Evolutionary conservation across 768 basidiomycete species (phyloP), one percentile per base, ranked within the genome.

Genomic region (Lentinula detonsa): DNA sequence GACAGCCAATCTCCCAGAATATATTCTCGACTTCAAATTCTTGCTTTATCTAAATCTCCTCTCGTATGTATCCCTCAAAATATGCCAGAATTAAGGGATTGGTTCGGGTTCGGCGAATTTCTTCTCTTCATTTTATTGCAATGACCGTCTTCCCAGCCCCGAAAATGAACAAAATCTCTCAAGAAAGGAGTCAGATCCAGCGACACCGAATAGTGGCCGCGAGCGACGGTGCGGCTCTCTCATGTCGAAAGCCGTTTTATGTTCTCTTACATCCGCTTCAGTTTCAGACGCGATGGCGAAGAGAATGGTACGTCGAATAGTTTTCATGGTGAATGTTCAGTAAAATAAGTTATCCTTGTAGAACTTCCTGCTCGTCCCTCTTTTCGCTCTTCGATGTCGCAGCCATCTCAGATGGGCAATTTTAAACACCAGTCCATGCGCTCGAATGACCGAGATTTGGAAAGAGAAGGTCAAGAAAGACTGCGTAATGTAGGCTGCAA

Each of bases 371-470:
- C 83, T 10, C 81, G 91, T 61, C 82, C 88, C 28, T 80, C 85
- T 6, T 93, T 91, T 69, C 84, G 90, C 34, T 81, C 90, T 11
- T 78, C 84, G 13, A 76, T 89, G 53, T 83, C 89, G 28, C 91
- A 94, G 67, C 90, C 91, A 31, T 91, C 92, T 39, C 91, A 93
- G 75, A 94, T 94, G 92, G 92, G 92, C 52, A 93, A 92, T 69
- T 94, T 94, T 73, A 90, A 91, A 69, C 92, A 93, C 68, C 92
- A 94, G 65, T 91, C 91, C 10, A 74, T 88, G 66, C 88, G 90
- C 57, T 76, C 83, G 15, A 78, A 75, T 46, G 89, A 90, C 70
- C 81, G 86, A 42, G 80, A 71, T 75, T 49, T 85, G 64, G 87
- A 90, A 65, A 87, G 86, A 68, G 90, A 91, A 65, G 88, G 89